Evolutionary conservation across 257 asterid species (phyloP).

Genomic region (Nicotiana otophora): DNA sequence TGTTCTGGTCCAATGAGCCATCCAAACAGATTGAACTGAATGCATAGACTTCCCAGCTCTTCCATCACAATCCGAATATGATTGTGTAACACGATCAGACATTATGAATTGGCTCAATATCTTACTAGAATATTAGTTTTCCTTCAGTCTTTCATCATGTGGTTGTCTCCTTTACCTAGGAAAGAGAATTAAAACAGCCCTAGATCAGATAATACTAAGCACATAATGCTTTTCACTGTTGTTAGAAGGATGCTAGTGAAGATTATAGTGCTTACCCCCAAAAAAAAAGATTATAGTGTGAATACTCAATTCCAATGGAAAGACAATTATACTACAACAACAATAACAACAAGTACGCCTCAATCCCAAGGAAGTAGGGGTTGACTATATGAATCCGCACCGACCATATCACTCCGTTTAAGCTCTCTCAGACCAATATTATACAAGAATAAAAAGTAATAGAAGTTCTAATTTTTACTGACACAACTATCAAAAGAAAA

Average conservation of each 20-base stretch:
- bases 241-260: neutral
- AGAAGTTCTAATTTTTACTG: no score
- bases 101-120: conserved; percentile 19
- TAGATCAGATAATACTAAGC: neutral
- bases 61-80: conserved; percentile 22
- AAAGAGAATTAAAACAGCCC: conserved; percentile 1
- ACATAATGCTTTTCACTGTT: neutral
- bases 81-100: conserved; percentile 36
- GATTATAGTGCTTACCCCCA: neutral
- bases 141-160: conserved; percentile 15
- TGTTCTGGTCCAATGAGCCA: conserved; percentile 58
- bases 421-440: no score
- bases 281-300: neutral
- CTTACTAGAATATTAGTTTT: conserved; percentile 1
- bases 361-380: no score
- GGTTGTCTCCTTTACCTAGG: conserved; percentile 1
- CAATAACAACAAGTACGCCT: no score
- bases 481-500: neutral
- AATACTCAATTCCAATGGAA: neutral
- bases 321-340: neutral
- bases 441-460: no score
- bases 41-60: conserved; percentile 26
- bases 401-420: no score
- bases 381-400: no score
- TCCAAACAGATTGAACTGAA: conserved; percentile 51